Evolutionary conservation across 2,329 filamentous ascomycete species (phyloP).

Genomic region (Verticillium zaregamsianum): DNA sequence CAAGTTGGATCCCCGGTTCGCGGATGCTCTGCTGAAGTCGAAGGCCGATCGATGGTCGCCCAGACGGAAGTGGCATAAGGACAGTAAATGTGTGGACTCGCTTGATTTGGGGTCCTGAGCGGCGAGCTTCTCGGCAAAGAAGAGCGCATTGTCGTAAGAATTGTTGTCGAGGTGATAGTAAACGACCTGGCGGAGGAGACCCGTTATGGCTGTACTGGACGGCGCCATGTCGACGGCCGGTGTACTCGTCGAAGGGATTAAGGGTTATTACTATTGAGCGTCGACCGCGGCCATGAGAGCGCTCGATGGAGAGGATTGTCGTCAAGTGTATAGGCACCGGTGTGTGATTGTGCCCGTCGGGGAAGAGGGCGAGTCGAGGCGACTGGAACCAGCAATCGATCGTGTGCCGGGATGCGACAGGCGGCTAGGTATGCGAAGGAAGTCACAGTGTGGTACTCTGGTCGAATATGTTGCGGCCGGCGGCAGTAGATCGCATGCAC

Average conservation of each 20-base stretch:
- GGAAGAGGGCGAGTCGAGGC: not conserved
- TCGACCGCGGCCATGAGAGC: conserved; percentile 24
- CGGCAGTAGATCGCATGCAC: not conserved
- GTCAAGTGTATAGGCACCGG: not conserved
- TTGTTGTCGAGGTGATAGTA: conserved; percentile 83
- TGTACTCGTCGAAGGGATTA: not conserved
- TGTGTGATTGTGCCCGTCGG: not conserved
- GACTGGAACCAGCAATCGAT: not conserved
- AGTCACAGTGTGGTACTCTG: not conserved
- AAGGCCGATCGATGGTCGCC: conserved; percentile 83
- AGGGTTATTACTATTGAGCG: not conserved
- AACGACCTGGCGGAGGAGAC: conserved; percentile 55
- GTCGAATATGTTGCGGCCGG: not conserved
- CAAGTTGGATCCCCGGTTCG: conserved; percentile 68
- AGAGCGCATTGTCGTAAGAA: conserved; percentile 83
- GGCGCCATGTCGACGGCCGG: conserved; percentile 43
- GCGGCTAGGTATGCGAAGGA: not conserved
- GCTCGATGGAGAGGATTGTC: not conserved
- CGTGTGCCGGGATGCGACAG: not conserved
- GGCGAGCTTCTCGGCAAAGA: conserved; percentile 81
- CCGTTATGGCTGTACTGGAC: conserved; percentile 42
- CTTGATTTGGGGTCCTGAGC: conserved; percentile 78
- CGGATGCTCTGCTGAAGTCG: conserved; percentile 71
- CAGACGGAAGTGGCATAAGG: conserved; percentile 78
- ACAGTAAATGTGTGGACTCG: conserved; percentile 78